phyloP scores from a whole-genome alignment of 441 rosid species.

The Rhodomyrtus psidioides region DNA sequence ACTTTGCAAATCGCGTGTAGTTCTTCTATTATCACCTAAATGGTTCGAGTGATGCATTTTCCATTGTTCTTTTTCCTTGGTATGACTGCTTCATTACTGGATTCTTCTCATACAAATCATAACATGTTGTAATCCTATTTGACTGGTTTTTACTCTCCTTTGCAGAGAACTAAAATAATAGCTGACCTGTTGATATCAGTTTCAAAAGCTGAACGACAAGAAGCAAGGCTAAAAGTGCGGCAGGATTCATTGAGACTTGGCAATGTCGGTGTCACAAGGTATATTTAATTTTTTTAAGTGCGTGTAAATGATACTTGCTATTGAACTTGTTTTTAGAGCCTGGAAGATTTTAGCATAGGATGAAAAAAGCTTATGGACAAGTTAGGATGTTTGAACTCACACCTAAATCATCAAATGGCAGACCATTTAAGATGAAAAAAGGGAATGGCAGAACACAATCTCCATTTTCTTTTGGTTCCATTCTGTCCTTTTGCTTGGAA shows the following conservation, averaged over 20 bases:
- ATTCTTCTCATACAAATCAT: background rate
- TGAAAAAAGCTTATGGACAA: background rate
- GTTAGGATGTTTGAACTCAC: background rate
- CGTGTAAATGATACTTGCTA: background rate
- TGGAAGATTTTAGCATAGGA: background rate
- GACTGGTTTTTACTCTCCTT: slow-evolving; percentile 2
- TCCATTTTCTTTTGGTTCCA: background rate
- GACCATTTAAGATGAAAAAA: background rate
- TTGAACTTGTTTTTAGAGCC: background rate
- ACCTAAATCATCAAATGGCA: background rate
- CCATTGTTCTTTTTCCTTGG: background rate
- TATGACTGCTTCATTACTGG: background rate
- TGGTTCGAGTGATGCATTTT: background rate
- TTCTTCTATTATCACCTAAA: background rate
- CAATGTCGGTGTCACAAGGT: slow-evolving; percentile 96
- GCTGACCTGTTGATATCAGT: slow-evolving; percentile 95
- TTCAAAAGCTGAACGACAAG: slow-evolving; percentile 96
- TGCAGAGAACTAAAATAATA: slow-evolving; percentile 85
- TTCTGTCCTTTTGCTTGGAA: background rate
- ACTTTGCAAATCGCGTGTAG: background rate
- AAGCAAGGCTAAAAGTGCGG: slow-evolving; percentile 92
- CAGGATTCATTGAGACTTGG: slow-evolving; percentile 97
- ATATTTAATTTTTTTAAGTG: slow-evolving; percentile 6
- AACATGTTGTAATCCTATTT: background rate
- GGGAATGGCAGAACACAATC: background rate